phyloP scores from a whole-genome alignment of 352 stramenopile species.

The Pythium oligandrum region DNA sequence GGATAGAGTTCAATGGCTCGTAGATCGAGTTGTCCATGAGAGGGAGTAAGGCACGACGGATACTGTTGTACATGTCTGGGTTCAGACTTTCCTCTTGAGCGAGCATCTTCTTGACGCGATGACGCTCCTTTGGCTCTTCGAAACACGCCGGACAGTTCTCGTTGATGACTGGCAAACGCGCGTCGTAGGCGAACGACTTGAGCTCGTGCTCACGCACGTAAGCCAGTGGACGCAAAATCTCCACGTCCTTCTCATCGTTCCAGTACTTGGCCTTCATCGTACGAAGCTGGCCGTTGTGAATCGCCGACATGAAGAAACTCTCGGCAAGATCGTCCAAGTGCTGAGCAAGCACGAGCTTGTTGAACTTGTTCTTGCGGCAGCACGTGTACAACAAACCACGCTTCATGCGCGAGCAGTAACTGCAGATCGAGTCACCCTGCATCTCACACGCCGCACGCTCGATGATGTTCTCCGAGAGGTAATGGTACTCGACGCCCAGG shows the following conservation, averaged over 20 bases:
- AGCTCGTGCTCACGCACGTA: constrained; percentile 90
- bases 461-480: constrained; percentile 84
- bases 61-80: constrained; percentile 46
- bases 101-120: constrained; percentile 92
- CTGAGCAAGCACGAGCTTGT: constrained; percentile 86
- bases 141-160: constrained; percentile 97
- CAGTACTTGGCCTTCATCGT: constrained; percentile 13
- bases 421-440: constrained; percentile 81
- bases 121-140: constrained; percentile 91
- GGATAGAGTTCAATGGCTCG: constrained; percentile 29
- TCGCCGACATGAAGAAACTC: constrained; percentile 92
- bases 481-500: constrained; percentile 91
- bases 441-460: constrained; percentile 57
- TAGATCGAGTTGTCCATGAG: constrained; percentile 66
- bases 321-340: constrained; percentile 94
- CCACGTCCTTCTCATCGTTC: constrained; percentile 84
- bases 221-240: constrained; percentile 90
- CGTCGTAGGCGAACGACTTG: constrained; percentile 40
- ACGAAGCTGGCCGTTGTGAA: constrained; percentile 7
- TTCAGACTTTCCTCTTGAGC: constrained; percentile 85
- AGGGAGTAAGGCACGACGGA: constrained; percentile 30
- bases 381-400: constrained; percentile 89
- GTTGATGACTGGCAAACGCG: constrained; percentile 91
- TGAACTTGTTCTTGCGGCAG: constrained; percentile 46
- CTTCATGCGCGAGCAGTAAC: constrained; percentile 94